Percentiles rank a stretch among this genome's conserved stretches.
These are phyloP conservation scores for Hypoxylon cercidicola DNA, from an alignment of 495 filamentous ascomycete species.

Conservation along the genomic window DNA sequence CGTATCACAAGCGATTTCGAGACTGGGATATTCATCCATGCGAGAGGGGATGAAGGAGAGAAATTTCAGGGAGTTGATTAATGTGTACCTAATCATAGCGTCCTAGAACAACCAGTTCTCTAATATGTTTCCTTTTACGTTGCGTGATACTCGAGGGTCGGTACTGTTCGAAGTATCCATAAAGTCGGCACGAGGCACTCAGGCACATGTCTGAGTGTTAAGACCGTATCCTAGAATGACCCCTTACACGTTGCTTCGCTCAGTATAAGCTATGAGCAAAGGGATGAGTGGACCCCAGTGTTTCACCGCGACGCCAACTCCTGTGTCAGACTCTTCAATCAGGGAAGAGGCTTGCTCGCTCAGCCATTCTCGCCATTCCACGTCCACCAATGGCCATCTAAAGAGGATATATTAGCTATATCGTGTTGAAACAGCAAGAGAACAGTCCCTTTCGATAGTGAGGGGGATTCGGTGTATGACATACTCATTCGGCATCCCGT, in stretches of 20 bases:
- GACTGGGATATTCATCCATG: too few species aligned
- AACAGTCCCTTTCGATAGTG: neutral
- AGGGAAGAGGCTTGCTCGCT: conserved; percentile 31
- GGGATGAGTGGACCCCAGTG: conserved; percentile 32
- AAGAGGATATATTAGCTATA: conserved; percentile 13
- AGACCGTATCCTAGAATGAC: neutral
- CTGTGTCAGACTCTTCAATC: neutral
- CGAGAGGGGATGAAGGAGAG: too few species aligned
- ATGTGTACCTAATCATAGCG: too few species aligned
- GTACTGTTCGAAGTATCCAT: too few species aligned
- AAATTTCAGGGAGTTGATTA: too few species aligned
- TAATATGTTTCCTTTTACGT: too few species aligned
- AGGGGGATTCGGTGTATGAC: conserved; percentile 1
- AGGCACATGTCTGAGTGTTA: neutral
- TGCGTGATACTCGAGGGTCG: too few species aligned
- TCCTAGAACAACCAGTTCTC: too few species aligned
- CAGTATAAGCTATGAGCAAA: conserved; percentile 18
- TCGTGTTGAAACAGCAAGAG: neutral
- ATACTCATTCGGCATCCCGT: conserved; percentile 41
- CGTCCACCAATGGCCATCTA: conserved; percentile 39
- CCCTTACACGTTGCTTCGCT: neutral
- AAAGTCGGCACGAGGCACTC: neutral
- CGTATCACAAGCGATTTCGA: too few species aligned
- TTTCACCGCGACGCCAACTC: neutral
- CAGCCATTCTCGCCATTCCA: conserved; percentile 42